Percentiles rank a stretch among this genome's conserved stretches.
Conservation (phyloP, 1,284 basidiomycete genomes). For the Ustilago vetiveriae region DNA sequence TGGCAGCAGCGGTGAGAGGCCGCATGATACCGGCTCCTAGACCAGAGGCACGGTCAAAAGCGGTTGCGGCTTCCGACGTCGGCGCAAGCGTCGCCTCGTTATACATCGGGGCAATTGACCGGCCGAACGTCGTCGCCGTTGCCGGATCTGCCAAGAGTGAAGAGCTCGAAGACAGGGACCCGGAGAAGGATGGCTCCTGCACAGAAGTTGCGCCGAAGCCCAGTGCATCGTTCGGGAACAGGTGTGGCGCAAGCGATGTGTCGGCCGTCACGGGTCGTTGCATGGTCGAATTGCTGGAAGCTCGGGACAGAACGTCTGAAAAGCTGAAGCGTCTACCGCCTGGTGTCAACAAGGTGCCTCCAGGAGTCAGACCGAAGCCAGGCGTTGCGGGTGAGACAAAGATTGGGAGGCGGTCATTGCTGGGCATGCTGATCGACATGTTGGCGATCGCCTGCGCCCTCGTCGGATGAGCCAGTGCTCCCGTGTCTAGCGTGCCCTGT, state of each 20-base stretch:
- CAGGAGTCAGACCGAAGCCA: slow-evolving; percentile 32
- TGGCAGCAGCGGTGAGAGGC: slow-evolving; percentile 28
- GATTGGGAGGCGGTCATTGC: slow-evolving; percentile 24
- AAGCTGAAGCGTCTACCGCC: slow-evolving; percentile 47
- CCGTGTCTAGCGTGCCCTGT: background rate
- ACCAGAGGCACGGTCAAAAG: background rate
- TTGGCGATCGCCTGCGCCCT: slow-evolving; percentile 20
- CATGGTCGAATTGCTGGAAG: slow-evolving; percentile 1
- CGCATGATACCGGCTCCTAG: slow-evolving; percentile 18
- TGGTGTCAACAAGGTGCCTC: slow-evolving; percentile 29
- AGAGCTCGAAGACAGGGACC: background rate
- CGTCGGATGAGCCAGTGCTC: slow-evolving; percentile 1
- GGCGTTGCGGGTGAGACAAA: slow-evolving; percentile 33
- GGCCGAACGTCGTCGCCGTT: background rate
- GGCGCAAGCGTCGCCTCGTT: slow-evolving; percentile 11
- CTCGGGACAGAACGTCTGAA: slow-evolving; percentile 31
- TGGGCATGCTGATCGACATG: slow-evolving; percentile 39
- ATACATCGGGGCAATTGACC: slow-evolving; percentile 8
- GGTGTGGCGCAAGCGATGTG: slow-evolving; percentile 13
- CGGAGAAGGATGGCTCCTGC: background rate
- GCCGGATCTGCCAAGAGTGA: background rate
- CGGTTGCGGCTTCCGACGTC: background rate
- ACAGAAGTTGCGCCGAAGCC: slow-evolving; percentile 5
- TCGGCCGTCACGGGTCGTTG: slow-evolving; percentile 33
- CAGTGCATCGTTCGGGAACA: slow-evolving; percentile 16